Evolutionary conservation across 2,329 filamentous ascomycete genomes (phyloP), one percentile per base, ranked within the genome.

Genomic region (Alternaria infectoria): DNA sequence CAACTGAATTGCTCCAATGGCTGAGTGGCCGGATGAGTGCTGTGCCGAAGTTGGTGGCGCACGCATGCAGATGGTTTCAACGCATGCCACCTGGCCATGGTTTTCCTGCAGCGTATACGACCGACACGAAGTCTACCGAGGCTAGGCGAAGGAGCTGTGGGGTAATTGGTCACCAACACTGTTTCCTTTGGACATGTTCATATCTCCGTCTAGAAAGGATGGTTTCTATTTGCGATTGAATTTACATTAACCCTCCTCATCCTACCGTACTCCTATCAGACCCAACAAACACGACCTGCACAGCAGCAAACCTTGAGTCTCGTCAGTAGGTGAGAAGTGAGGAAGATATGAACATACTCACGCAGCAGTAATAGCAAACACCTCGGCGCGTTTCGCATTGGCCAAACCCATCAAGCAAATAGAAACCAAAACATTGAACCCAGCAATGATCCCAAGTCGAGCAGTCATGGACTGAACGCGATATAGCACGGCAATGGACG

Each of bases 351-450:
- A 9, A n/a, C 2, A 2, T 19, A 49, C 57, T 21, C 30, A 59
- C 57, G 57, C 57, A 10, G 57, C 57, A n/a, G 57, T 47, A 5
- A 59, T 47, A 15, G 57, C 49, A 23, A 59, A 59, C 1, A 59
- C 11, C 1, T 59, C 57, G 4, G 50, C 23, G 3, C 57, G 19
- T 28, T 43, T 54, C n/a, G 57, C 57, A 6, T 40, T 36, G 3
- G 50, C n/a, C 6, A 59, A 40, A 3, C 6, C 40, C 40, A 47
- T 23, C 21, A 59, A 30, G 13, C 49, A 54, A 2, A 59, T 17
- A 11, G 49, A 54, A 7, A 59, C n/a, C 19, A 54, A 12, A 3
- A 54, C 43, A 8, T 54, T 54, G 6, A 59, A 47, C 2, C 13
- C 57, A 3, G 43, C 57, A 26, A 59, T 43, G 3, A 47, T 40